Evolutionary conservation across 352 stramenopile genomes (phyloP), one percentile per base, ranked within the genome.

Genomic region (Phytopythium cucurbitacearum): DNA sequence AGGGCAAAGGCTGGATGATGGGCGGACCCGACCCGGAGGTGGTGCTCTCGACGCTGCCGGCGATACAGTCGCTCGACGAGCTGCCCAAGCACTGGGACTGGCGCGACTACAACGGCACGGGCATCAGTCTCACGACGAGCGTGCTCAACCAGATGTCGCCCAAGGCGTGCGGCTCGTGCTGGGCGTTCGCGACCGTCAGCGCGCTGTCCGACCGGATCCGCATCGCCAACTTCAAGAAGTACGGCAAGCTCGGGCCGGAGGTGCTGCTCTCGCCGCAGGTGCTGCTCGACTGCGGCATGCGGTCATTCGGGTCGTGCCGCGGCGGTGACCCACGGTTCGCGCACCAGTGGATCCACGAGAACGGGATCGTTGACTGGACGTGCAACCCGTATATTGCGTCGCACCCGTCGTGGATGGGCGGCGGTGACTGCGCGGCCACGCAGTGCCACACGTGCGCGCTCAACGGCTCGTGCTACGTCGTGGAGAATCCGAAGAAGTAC

Each of bases 291-390:
- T 91, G 81, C 44, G 81, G 81, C 34, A 91, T 91, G 81, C 78
- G 79, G 5, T 89, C 76, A 2, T 91, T 91, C 43, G 78, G 81
- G 11, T 91, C 81, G 47, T 89, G 81, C 57, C 76, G 70, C 15
- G 81, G 81, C n/a, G 81, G 81, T n/a, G 81, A 91, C 33, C 80
- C 80, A 11, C 72, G 80, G n/a, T 85, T 85, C 40, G 80, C 80
- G 15, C 80, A 91, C 66, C 85, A 91, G 59, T 91, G 81, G 81
- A 91, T 91, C 55, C 73, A 87, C 40, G 76, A 89, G 59, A 87
- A 91, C 40, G 81, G 81, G 40, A 89, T 91, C 48, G 81, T 91
- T 7, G 81, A 91, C 60, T 70, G 70, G 66, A 91, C 81, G 4
- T 91, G 81, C 53, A 91, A 85, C 49, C 81, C 81, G 52, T 91